Evolutionary conservation across 1,284 basidiomycete genomes (phyloP), one percentile per base, ranked within the genome.

Genomic region (Ceratobasidium sp.): DNA sequence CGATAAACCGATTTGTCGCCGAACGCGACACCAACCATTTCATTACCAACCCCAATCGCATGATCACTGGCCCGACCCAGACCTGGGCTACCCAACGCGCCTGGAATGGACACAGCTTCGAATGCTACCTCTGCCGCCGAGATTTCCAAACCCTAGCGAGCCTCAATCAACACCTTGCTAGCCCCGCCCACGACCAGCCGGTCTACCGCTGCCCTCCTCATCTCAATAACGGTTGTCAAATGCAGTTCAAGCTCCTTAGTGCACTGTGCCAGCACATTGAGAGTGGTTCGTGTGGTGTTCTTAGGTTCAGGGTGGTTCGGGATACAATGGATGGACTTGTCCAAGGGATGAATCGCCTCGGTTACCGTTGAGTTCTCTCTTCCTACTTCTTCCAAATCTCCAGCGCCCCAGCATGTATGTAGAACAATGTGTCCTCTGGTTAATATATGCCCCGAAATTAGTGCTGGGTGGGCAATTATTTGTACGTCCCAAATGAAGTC

Each of bases 121-220:
- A 88, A 77, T 89, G 88, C 77, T 85, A 85, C 75, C 80, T 89
- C 16, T 89, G 88, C 76, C 83, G 87, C 76, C 73, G 55, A 9
- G 73, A 59, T 1, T 86, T 83, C 62, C n/a, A 75, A 32, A 77
- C 80, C 0, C 81, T 87, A 6, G 8, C 32, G 0, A 80, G 77
- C 8, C 80, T 89, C 58, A 87, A 88, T 75, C 80, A 83, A 73
- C 88, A 89, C 75, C 82, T 89, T 46, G 79, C 78, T 62, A 84
- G 83, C 81, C 82, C 74, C 84, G 86, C 77, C 82, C 88, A 50
- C 78, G 77, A 43, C 85, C 76, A 77, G 82, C 77, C 82, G 82
- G 18, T 84, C 78, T 80, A 81, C 81, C 6, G 86, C 84, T 78
- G 77, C 81, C 32, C 89, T 84, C 47, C 35, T 26, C n/a, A n/a